Conservation (phyloP, 768 basidiomycete species). For the Postia placenta region DNA sequence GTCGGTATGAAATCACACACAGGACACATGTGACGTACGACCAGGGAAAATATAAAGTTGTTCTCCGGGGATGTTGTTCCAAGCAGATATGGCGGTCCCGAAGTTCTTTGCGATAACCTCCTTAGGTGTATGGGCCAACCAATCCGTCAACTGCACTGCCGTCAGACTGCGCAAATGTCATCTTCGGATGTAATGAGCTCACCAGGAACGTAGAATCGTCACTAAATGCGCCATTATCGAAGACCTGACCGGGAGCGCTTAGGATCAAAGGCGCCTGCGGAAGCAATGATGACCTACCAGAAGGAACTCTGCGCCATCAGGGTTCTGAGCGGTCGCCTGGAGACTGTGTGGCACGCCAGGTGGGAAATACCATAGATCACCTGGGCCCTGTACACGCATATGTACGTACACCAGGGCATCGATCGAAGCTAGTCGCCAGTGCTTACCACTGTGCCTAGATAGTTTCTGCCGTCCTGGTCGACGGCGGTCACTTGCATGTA, state of each 20-base stretch:
- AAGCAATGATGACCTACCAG: conserved; percentile 32
- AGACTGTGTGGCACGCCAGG: conserved; percentile 50
- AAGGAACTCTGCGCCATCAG: conserved; percentile 48
- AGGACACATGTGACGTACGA: conserved; percentile 25
- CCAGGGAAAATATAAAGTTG: conserved; percentile 52
- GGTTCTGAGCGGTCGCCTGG: conserved; percentile 37
- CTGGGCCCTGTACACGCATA: conserved; percentile 23
- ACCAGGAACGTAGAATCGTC: conserved; percentile 46
- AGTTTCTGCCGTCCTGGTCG: conserved; percentile 45
- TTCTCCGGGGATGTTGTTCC: conserved; percentile 46
- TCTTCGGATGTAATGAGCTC: not conserved
- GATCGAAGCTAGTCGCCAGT: not conserved
- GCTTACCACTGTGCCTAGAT: conserved; percentile 36
- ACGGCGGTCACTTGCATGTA: conserved; percentile 38
- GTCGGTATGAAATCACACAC: conserved; percentile 27
- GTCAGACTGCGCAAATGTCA: conserved; percentile 15
- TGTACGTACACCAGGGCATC: too few relatives aligned
- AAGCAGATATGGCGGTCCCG: conserved; percentile 37
- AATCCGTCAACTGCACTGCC: conserved; percentile 50
- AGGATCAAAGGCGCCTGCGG: not conserved
- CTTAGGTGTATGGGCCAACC: conserved; percentile 58
- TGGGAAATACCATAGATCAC: conserved; percentile 56
- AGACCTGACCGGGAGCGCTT: conserved; percentile 18
- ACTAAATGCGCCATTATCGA: conserved; percentile 46
- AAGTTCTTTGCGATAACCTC: conserved; percentile 64